Base-by-base conservation (phyloP, 202 grass and related monocot species). In the Dendrocalamus latiflorus region DNA sequence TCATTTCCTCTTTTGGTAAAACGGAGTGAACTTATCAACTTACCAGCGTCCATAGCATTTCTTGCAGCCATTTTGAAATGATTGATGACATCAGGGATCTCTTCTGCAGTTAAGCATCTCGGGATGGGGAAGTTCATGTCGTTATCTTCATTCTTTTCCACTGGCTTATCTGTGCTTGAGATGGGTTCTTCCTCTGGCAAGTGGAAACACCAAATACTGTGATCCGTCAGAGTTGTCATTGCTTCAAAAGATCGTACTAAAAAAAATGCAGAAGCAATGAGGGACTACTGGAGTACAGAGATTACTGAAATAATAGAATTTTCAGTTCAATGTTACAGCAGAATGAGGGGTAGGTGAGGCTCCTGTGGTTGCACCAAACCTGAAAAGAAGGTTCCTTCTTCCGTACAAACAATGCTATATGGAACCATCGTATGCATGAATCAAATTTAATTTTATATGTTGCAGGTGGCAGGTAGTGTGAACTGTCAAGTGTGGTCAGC, bases 31-130 rank as follows among this genome's bases (percentile, higher is more conserved):
- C 24, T 2, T 53, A 41, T 64, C 20, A 74, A 63, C 49, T 56
- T 74, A 91, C 91, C 91, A 57, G 91, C 91, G 60, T 97, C 86
- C 25, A 91, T 53, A 14, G 90, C 88, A 70, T 93, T 88, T 64
- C 69, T 79, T 28, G 90, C 88, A 37, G 93, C 88, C 11, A 67
- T 37, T 86, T 88, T 90, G 36, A 91, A 97, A 71, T 88, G 80
- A 45, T 93, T 72, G 37, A 91, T 25, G 17, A 88, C 11, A 70
- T n/a, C 30, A 15, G 80, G 90, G 34, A 93, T 97, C 78, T 97
- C 93, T 44, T 97, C 88, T 26, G 71, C 49, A 6, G 77, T 45
- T 20, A 97, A 83, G 36, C 86, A 25, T 59, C 88, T 84, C 33
- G 91, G 86, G 4, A 49, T 48, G 11, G 81, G 45, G 65, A 77